A percentile compares a stretch with the other conserved stretches of the same genome.
Conservation (phyloP, 1,139 yeast species). For the Kurtzmaniella quercitrusa region DNA sequence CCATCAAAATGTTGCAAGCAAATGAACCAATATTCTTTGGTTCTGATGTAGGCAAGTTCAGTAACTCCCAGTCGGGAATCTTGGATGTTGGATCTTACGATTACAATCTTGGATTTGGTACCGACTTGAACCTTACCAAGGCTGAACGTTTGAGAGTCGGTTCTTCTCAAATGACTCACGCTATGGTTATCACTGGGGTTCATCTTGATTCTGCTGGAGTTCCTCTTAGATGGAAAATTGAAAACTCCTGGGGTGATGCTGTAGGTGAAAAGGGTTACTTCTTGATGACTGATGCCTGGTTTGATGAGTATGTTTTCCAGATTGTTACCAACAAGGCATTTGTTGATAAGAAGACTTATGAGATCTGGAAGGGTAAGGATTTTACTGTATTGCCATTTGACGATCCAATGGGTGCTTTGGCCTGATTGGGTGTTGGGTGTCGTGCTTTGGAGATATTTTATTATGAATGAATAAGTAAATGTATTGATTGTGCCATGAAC, state of each 20-base stretch:
- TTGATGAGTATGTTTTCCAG: slow-evolving; percentile 80
- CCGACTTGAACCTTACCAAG: slow-evolving; percentile 44
- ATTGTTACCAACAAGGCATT: slow-evolving; percentile 63
- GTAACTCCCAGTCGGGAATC: slow-evolving; percentile 54
- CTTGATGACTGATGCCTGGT: slow-evolving; percentile 79
- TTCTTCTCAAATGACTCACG: slow-evolving; percentile 75
- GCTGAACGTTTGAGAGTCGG: slow-evolving; percentile 52
- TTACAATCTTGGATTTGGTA: slow-evolving; percentile 60
- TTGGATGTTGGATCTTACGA: slow-evolving; percentile 70
- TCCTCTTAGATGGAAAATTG: slow-evolving; percentile 78
- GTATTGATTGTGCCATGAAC: too few relatives aligned
- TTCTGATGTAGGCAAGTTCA: slow-evolving; percentile 74
- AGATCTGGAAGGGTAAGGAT: slow-evolving; percentile 46
- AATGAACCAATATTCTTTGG: slow-evolving; percentile 83
- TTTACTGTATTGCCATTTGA: slow-evolving; percentile 65
- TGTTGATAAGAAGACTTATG: slow-evolving; percentile 39
- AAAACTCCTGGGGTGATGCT: slow-evolving; percentile 82
- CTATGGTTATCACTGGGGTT: slow-evolving; percentile 76
- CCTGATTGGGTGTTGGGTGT: slow-evolving; percentile 29
- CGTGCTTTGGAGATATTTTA: too few relatives aligned
- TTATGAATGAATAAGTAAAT: too few relatives aligned
- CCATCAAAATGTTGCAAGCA: slow-evolving; percentile 61
- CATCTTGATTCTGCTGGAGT: slow-evolving; percentile 41
- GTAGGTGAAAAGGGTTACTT: slow-evolving; percentile 72
- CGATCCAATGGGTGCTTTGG: slow-evolving; percentile 88